Percentiles rank a stretch among this genome's conserved stretches.
Evolutionary conservation across 2,329 filamentous ascomycete genomes (phyloP).

Genomic region (Basipetospora chlamydospora): DNA sequence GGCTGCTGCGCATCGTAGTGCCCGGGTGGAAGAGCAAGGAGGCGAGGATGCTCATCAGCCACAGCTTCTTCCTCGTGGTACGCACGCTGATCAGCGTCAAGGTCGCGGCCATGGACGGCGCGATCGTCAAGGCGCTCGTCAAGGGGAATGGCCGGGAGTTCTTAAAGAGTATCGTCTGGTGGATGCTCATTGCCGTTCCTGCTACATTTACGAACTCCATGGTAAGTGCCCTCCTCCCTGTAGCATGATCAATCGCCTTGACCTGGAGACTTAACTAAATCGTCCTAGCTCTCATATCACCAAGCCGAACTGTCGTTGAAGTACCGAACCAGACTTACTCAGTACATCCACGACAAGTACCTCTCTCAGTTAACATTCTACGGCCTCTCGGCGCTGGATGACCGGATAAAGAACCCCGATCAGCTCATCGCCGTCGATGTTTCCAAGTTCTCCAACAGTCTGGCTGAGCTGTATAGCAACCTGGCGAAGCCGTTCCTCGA

Average conservation of each 20-base stretch:
- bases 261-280: no score
- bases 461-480: constrained; percentile 93
- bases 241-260: no score
- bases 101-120: constrained; percentile 90
- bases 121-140: constrained; percentile 81
- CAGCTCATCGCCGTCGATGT: constrained; percentile 96
- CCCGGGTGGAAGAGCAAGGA: constrained; percentile 86
- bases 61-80: constrained; percentile 84
- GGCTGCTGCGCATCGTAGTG: constrained; percentile 72
- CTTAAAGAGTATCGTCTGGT: constrained; percentile 78
- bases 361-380: constrained; percentile 98
- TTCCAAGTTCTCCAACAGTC: constrained; percentile 85
- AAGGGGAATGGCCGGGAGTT: constrained; percentile 87
- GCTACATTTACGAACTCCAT: constrained; percentile 98
- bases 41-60: constrained; percentile 69
- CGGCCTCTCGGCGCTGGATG: constrained; percentile 84
- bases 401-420: constrained; percentile 96
- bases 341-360: constrained; percentile 89
- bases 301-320: constrained; percentile 88
- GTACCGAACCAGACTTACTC: constrained; percentile 86
- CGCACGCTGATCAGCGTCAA: constrained; percentile 87
- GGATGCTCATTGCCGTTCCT: constrained; percentile 94
- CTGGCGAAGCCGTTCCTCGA: constrained; percentile 88
- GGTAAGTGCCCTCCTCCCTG: constrained; percentile 43
- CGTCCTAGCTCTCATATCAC: constrained; percentile 81